phyloP scores from a whole-genome alignment of 345 rosid species.

The Combretum micranthum region DNA sequence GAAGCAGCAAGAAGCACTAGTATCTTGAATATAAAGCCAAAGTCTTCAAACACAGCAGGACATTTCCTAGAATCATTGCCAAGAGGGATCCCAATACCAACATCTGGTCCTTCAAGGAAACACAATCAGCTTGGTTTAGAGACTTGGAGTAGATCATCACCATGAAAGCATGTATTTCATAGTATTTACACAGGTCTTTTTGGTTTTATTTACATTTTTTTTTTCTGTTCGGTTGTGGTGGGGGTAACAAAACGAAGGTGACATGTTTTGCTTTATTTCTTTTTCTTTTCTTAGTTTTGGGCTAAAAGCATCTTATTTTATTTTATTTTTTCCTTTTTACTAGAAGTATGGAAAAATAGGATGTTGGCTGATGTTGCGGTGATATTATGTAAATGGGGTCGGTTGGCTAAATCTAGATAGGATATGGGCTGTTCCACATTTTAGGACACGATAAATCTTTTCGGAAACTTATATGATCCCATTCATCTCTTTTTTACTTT shows the following conservation, averaged over 20 bases:
- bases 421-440: background rate
- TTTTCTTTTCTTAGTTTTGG: no score
- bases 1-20: slow-evolving; percentile 8
- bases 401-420: background rate
- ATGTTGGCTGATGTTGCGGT: background rate
- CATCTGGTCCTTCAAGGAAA: slow-evolving; percentile 88
- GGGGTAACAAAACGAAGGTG: background rate
- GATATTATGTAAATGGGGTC: slow-evolving; percentile 2
- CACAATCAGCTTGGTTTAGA: slow-evolving; percentile 81
- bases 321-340: background rate
- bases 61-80: slow-evolving; percentile 78
- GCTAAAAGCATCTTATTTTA: background rate
- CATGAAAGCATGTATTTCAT: background rate
- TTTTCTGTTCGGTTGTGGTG: no score
- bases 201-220: no score
- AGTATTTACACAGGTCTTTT: no score
- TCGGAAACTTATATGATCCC: no score
- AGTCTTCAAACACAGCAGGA: slow-evolving; percentile 15
- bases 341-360: background rate
- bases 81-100: slow-evolving; percentile 71
- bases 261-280: background rate
- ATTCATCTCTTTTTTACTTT: no score
- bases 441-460: no score
- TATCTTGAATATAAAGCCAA: slow-evolving; percentile 1
- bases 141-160: slow-evolving; percentile 49